A percentile compares a stretch with the other conserved stretches of the same genome.
These are phyloP conservation scores for Globisporangium nunn DNA, from an alignment of 352 stramenopile genomes.

Conservation along the genomic window DNA sequence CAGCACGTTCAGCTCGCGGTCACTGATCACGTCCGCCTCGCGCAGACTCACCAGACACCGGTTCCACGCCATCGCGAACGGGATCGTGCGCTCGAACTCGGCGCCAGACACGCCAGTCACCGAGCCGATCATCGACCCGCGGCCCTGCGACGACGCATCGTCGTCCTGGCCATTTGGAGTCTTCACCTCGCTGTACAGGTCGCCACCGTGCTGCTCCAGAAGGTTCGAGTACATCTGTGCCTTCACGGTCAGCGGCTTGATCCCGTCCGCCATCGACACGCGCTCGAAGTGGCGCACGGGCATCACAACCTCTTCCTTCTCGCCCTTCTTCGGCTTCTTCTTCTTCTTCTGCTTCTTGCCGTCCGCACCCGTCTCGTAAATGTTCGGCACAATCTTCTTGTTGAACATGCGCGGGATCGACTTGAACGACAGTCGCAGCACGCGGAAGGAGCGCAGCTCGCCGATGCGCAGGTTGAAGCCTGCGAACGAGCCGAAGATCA, in stretches of 20 bases:
- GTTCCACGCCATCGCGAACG: conserved; percentile 87
- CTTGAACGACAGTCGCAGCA: conserved; percentile 80
- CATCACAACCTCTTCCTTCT: conserved; percentile 55
- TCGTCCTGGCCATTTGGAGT: conserved; percentile 63
- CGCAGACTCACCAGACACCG: conserved; percentile 66
- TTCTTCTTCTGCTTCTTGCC: conserved; percentile 66
- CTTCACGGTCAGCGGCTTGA: conserved; percentile 77
- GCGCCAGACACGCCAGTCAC: conserved; percentile 72
- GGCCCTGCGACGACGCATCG: conserved; percentile 30
- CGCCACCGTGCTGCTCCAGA: conserved; percentile 37
- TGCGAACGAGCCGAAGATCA: conserved; percentile 73
- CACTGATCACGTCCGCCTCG: conserved; percentile 77
- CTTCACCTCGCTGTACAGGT: conserved; percentile 59
- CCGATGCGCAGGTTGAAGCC: conserved; percentile 84
- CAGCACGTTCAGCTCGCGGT: conserved; percentile 80
- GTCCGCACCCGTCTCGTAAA: conserved; percentile 43
- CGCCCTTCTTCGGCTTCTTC: conserved; percentile 67
- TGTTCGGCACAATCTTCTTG: conserved; percentile 85
- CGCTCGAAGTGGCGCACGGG: conserved; percentile 73
- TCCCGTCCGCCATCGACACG: conserved; percentile 77
- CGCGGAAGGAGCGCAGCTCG: conserved; percentile 78
- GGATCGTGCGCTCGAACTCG: conserved; percentile 80
- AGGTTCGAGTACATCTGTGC: conserved; percentile 78
- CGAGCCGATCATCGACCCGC: conserved; percentile 54
- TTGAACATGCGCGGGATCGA: conserved; percentile 84